Evolutionary conservation across 2,329 filamentous ascomycete species (phyloP), one percentile per base, ranked within the genome.

Genomic region (Exophiala aquamarina): DNA sequence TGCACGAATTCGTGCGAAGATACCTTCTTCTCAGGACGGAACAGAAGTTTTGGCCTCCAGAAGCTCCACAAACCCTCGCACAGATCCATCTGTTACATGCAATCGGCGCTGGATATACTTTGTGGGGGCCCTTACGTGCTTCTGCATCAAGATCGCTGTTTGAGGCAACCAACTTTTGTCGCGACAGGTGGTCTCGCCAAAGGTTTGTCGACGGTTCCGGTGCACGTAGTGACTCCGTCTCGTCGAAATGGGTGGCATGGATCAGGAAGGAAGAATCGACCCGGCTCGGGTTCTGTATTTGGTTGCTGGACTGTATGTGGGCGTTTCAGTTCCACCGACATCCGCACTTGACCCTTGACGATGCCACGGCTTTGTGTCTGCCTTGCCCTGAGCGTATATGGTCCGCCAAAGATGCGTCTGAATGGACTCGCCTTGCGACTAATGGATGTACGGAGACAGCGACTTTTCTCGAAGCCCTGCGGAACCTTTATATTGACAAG

Each of bases 401-500:
- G 70, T 62, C 69, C 37, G 66, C 66, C 31, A 45, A 52, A 6
- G 61, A 64, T 1, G 62, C 56, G 38, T 56, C 59, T n/a, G 36
- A 33, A 26, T 72, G 69, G 69, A 52, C 59, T 36, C 40, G 37
- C 15, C 53, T 54, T 35, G 50, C 47, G 10, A 46, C 38, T 57
- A 52, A 38, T 54, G 46, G 17, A 34, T 6, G 23, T 11, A 34
- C 21, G 10, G 17, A 8, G n/a, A 23, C 14, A 34, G 21, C 44
- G 23, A 33, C 33, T 17, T 23, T 50, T 8, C 11, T 13, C 8
- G 26, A 42, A 20, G 70, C 72, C 1, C 61, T 74, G n/a, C 67
- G 74, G 38, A 64, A 66, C 4, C 53, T 76, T 3, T 78, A 76
- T 52, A 65, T 76, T 13, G 73, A 77, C 50, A 78, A 77, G 54